A percentile compares a stretch with the other conserved stretches of the same genome.
These are phyloP conservation scores for Hirsutella minnesotensis DNA, from an alignment of 2,329 filamentous ascomycete genomes.

Conservation along the genomic window DNA sequence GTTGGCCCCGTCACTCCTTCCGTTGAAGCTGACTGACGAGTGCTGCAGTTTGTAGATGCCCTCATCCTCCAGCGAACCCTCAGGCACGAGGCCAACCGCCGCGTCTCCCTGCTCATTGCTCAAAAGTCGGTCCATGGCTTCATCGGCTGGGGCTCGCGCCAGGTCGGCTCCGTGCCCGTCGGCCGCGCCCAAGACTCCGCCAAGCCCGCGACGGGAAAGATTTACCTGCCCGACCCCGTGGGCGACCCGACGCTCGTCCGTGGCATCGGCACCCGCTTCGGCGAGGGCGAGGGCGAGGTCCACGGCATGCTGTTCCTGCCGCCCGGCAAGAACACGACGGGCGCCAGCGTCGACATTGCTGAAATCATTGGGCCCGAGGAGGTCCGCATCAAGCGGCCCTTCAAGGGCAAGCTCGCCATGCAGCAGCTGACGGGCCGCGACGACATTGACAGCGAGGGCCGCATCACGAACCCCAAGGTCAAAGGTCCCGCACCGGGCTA, in stretches of 20 bases:
- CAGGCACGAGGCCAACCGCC: slow-evolving; percentile 73
- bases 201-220: slow-evolving; percentile 63
- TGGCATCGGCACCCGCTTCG: slow-evolving; percentile 72
- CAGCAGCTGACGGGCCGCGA: slow-evolving; percentile 72
- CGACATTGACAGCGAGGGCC: slow-evolving; percentile 56
- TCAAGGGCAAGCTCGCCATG: slow-evolving; percentile 65
- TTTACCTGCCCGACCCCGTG: slow-evolving; percentile 83
- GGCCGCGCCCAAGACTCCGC: slow-evolving; percentile 82
- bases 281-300: slow-evolving; percentile 54
- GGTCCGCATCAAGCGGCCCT: slow-evolving; percentile 74
- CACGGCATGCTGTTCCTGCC: slow-evolving; percentile 83
- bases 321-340: slow-evolving; percentile 62
- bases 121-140: slow-evolving; percentile 94
- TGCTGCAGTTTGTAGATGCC: slow-evolving; percentile 76
- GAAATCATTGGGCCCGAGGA: slow-evolving; percentile 73
- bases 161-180: slow-evolving; percentile 86
- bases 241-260: slow-evolving; percentile 73
- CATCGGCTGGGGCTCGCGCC: slow-evolving; percentile 74
- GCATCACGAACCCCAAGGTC: slow-evolving; percentile 42
- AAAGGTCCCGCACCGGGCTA: slow-evolving; percentile 50
- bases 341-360: slow-evolving; percentile 72
- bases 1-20: slow-evolving; percentile 11
- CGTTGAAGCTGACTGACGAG: background rate
- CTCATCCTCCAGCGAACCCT: slow-evolving; percentile 87
- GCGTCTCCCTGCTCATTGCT: slow-evolving; percentile 85